Evolutionary conservation across 2,329 filamentous ascomycete genomes (phyloP).

Genomic region (Trichoderma simmonsii): DNA sequence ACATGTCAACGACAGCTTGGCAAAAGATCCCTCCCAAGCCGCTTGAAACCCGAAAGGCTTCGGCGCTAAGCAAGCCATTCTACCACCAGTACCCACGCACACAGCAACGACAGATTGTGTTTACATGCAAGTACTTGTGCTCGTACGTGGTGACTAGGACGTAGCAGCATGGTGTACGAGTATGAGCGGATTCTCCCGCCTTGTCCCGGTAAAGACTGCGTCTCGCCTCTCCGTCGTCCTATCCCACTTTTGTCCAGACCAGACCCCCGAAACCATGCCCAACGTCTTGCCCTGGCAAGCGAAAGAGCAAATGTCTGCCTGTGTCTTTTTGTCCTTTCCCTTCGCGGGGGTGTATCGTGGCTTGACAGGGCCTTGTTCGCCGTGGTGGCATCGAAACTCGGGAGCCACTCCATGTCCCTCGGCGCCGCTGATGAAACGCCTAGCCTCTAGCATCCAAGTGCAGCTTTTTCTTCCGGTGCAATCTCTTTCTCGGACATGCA

Average conservation of each 20-base stretch:
- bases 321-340: not conserved
- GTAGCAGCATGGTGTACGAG: not conserved
- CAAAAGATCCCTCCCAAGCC: not conserved
- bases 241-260: not conserved
- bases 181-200: not conserved
- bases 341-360: not conserved
- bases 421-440: slow-evolving; percentile 13
- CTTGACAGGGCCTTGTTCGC: not conserved
- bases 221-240: not conserved
- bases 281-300: not conserved
- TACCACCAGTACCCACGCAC: not conserved
- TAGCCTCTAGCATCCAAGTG: not conserved
- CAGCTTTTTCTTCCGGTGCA: not conserved
- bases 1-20: not conserved
- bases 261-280: not conserved
- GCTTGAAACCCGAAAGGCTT: not conserved
- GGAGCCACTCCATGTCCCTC: not conserved
- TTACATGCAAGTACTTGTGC: not conserved
- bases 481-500: slow-evolving; percentile 6
- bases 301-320: not conserved
- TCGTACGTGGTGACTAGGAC: not conserved
- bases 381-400: not conserved
- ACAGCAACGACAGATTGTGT: not conserved
- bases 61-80: slow-evolving; percentile 2
- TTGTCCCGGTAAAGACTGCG: not conserved